Conservation (phyloP, 2,329 filamentous ascomycete genomes). For the Eurotiales sp. region DNA sequence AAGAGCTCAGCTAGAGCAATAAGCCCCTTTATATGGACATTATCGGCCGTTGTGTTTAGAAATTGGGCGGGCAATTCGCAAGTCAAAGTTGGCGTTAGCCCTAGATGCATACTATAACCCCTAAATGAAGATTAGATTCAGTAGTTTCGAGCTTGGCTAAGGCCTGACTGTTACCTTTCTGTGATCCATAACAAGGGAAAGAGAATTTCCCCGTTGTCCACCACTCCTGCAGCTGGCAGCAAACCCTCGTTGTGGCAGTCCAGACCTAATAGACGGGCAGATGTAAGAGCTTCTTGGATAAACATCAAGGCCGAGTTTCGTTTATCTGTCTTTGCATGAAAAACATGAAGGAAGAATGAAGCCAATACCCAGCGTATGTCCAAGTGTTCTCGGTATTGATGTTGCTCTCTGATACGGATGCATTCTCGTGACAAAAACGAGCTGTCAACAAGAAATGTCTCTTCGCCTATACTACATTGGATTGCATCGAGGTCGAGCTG, state of each 20-base stretch:
- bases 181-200: conserved; percentile 29
- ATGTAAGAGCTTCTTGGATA: conserved; percentile 27
- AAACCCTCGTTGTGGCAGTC: conserved; percentile 15
- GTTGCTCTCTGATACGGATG: conserved; percentile 21
- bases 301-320: conserved; percentile 27
- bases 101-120: conserved; percentile 30
- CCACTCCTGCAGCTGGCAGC: conserved; percentile 13
- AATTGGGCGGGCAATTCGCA: conserved; percentile 14
- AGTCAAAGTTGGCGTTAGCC: conserved; percentile 24
- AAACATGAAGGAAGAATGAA: conserved; percentile 31
- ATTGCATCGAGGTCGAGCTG: conserved; percentile 25
- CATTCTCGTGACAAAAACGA: conserved; percentile 20
- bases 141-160: neutral
- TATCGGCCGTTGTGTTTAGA: neutral
- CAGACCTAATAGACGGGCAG: conserved; percentile 21
- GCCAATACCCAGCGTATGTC: conserved; percentile 22
- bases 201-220: conserved; percentile 24
- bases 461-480: neutral
- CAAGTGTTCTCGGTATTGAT: conserved; percentile 17
- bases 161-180: conserved; percentile 22
- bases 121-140: conserved; percentile 12
- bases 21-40: conserved; percentile 23
- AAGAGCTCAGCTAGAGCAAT: conserved; percentile 25
- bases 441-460: conserved; percentile 17
- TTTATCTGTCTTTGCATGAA: conserved; percentile 29